These are phyloP conservation scores for Rhinocladiella similis DNA, from an alignment of 2,329 filamentous ascomycete genomes.

Conservation along the genomic window DNA sequence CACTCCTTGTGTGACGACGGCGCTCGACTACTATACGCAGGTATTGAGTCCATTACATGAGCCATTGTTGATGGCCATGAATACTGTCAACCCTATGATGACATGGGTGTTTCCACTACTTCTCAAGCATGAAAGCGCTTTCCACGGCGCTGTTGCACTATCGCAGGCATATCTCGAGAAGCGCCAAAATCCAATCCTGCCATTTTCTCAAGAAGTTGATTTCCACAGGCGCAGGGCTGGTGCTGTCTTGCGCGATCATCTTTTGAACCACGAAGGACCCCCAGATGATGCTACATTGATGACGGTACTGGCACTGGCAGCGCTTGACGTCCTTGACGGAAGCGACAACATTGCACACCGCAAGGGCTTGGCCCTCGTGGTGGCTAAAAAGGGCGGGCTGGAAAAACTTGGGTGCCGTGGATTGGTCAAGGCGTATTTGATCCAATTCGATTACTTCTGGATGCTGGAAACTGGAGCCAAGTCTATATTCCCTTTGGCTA, in stretches of 20 bases:
- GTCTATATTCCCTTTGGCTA: constrained; percentile 11
- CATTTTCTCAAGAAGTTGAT: constrained; percentile 10
- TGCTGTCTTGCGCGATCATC: constrained; percentile 5
- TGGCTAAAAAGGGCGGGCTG: constrained; percentile 22
- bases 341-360: constrained; percentile 12
- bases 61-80: constrained; percentile 13
- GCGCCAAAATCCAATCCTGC: neutral
- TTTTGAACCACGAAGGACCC: constrained; percentile 3
- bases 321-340: constrained; percentile 14
- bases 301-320: constrained; percentile 16
- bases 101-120: constrained; percentile 13
- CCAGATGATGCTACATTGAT: constrained; percentile 15
- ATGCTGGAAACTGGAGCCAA: constrained; percentile 16
- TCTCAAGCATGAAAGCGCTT: constrained; percentile 14
- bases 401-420: constrained; percentile 12
- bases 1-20: constrained; percentile 15
- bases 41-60: constrained; percentile 11
- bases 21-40: constrained; percentile 16
- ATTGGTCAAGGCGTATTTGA: constrained; percentile 15
- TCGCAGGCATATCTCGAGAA: constrained; percentile 19
- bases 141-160: constrained; percentile 16
- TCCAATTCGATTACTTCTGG: constrained; percentile 21
- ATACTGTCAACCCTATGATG: constrained; percentile 16
- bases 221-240: constrained; percentile 16
- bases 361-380: constrained; percentile 16